Evolutionary conservation across 306 rosid genomes (phyloP), one percentile per base, ranked within the genome.

Genomic region (Heteromeles arbutifolia): DNA sequence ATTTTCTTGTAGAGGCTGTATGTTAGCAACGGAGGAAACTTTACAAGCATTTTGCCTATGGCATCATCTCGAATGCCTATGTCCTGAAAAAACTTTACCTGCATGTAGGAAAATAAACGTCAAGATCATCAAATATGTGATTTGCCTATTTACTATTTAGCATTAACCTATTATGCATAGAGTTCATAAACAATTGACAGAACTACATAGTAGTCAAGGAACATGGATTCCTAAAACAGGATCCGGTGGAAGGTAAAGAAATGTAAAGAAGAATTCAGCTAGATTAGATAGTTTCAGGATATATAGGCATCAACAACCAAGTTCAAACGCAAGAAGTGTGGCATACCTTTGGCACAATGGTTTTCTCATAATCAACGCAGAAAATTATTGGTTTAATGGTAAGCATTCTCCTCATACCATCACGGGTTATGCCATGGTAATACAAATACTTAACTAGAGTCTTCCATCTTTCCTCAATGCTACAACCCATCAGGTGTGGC

Each of bases 371-470:
- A 86, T 91, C 93, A 24, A 81, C 54, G 73, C 97, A 94, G 81
- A 91, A 94, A 25, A 94, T 86, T 82, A 94, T 90, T 32, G 98
- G 98, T 83, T 91, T 94, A 70, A 88, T 71, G 63, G 75, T 79
- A 76, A 94, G 97, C 79, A 94, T 91, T 83, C 97, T 90, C 89
- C 83, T 90, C 96, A 94, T 88, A 72, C 97, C 98, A 74, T 94
- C 97, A 77, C 86, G 83, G 56, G 96, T 82, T 64, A 94, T 83
- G 66, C 98, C 98, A 73, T 61, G 87, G 83, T 91, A 94, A 78
- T 91, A 90, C 52, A 91, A 80, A 76, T 94, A 91, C 88, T 87
- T 91, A 31, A 88, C 93, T 81, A 94, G 93, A 78, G 98, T 97
- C 78, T 90, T 91, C 98, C 96, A 91, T 75, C 82, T 85, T 78